Conservation (phyloP, 192 early-diverging fungal genomes). For the Backusella circina region DNA sequence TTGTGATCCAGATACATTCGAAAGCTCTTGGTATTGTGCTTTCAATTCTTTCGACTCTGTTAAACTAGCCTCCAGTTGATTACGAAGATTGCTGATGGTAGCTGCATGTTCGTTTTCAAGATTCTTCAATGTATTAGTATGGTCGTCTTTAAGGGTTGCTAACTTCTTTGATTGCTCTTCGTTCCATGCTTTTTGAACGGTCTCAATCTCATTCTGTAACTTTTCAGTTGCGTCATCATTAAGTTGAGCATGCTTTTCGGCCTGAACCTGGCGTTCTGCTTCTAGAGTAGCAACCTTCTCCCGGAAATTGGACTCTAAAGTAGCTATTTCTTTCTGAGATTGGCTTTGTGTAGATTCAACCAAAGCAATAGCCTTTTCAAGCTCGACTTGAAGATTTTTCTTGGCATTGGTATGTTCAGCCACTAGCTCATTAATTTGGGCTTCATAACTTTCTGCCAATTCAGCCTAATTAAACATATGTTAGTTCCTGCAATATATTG, state of each 20-base stretch:
- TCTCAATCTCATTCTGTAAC: conserved; percentile 9
- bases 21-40: neutral
- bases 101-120: conserved; percentile 9
- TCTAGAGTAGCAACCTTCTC: neutral
- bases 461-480: neutral
- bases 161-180: neutral
- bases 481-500: neutral
- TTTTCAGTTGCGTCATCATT: conserved; percentile 7
- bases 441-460: conserved; percentile 10
- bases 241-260: neutral
- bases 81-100: neutral
- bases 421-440: conserved; percentile 5
- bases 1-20: neutral
- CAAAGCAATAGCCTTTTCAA: neutral
- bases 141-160: neutral
- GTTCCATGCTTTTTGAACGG: conserved; percentile 9
- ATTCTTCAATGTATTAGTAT: neutral
- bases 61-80: neutral
- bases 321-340: neutral
- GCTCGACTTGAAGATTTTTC: neutral
- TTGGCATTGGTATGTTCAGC: conserved; percentile 10
- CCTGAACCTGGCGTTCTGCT: neutral
- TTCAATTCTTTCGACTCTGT: neutral
- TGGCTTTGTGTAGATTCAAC: neutral
- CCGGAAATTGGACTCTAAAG: neutral